Evolutionary conservation across 768 basidiomycete species (phyloP).

Genomic region (Lyophyllum atratum): DNA sequence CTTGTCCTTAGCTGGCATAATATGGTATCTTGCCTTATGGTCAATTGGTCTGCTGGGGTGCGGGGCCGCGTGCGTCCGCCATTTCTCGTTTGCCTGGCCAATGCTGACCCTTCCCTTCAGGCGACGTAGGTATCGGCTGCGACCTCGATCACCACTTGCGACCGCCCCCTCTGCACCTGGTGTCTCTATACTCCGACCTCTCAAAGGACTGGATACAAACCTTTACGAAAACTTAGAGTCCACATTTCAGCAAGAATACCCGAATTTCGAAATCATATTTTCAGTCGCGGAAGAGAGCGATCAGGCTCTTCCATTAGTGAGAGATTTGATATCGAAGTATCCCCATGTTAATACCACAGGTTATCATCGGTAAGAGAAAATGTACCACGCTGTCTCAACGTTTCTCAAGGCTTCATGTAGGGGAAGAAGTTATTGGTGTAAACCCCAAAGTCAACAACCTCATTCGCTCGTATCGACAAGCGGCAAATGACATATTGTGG

Average conservation of each 20-base stretch:
- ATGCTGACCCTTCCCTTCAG: slow-evolving; percentile 37
- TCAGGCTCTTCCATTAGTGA: slow-evolving; percentile 83
- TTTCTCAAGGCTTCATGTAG: slow-evolving; percentile 36
- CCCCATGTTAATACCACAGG: slow-evolving; percentile 68
- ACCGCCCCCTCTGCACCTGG: slow-evolving; percentile 67
- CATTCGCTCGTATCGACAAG: slow-evolving; percentile 77
- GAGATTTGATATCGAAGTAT: slow-evolving; percentile 76
- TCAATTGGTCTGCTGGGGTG: slow-evolving; percentile 68
- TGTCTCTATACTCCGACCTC: slow-evolving; percentile 90
- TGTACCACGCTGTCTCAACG: background rate
- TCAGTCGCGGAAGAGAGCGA: slow-evolving; percentile 89
- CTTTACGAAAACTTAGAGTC: slow-evolving; percentile 96
- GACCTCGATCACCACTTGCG: slow-evolving; percentile 62
- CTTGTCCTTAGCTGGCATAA: slow-evolving; percentile 43
- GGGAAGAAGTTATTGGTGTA: slow-evolving; percentile 81
- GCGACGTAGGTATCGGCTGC: slow-evolving; percentile 71
- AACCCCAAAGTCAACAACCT: slow-evolving; percentile 99
- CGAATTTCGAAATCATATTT: slow-evolving; percentile 88
- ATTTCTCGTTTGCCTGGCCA: background rate
- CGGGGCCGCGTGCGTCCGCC: slow-evolving; percentile 60
- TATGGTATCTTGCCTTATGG: slow-evolving; percentile 70
- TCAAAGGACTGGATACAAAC: slow-evolving; percentile 94
- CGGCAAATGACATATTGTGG: slow-evolving; percentile 90
- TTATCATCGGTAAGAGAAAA: slow-evolving; percentile 69
- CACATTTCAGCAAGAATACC: slow-evolving; percentile 89